phyloP scores from a whole-genome alignment of 2,329 filamentous ascomycete genomes.

The Neofusicoccum ribis region DNA sequence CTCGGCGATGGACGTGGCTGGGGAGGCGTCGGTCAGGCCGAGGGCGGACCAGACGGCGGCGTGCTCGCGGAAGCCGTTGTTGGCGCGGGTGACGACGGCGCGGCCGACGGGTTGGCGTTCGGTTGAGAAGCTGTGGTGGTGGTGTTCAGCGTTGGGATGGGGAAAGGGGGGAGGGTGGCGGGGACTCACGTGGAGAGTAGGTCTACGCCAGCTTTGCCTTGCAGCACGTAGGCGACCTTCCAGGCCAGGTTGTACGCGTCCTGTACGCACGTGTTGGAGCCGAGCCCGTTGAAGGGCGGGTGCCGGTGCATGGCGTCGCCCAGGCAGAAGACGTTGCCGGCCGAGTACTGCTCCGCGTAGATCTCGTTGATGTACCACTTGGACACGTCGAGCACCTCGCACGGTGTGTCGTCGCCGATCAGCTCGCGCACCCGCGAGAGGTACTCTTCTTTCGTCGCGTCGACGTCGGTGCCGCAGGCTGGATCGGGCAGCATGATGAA shows the following conservation, averaged over 20 bases:
- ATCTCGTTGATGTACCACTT: slow-evolving; percentile 24
- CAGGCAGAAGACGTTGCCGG: slow-evolving; percentile 26
- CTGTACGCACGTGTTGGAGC: slow-evolving; percentile 34
- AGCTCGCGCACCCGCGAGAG: background rate
- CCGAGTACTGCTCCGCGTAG: slow-evolving; percentile 21
- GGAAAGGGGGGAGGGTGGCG: no score
- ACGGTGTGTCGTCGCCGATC: slow-evolving; percentile 19
- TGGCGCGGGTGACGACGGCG: slow-evolving; percentile 56
- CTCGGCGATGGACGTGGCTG: slow-evolving; percentile 42
- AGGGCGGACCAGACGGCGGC: slow-evolving; percentile 47
- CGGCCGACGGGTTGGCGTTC: slow-evolving; percentile 39
- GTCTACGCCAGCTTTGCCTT: slow-evolving; percentile 27
- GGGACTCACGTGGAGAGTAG: slow-evolving; percentile 27
- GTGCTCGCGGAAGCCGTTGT: slow-evolving; percentile 58
- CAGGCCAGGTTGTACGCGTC: slow-evolving; percentile 42
- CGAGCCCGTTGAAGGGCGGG: slow-evolving; percentile 29
- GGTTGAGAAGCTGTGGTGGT: slow-evolving; percentile 24
- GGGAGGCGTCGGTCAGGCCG: slow-evolving; percentile 43
- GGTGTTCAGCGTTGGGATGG: no score
- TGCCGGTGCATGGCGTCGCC: slow-evolving; percentile 28
- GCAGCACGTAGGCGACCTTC: slow-evolving; percentile 37
- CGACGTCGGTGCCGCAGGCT: background rate
- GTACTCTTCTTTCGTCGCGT: slow-evolving; percentile 26
- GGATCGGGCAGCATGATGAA: slow-evolving; percentile 36
- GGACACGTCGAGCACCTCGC: slow-evolving; percentile 1